These are phyloP conservation scores for Cytospora paraplurivora DNA, from an alignment of 2,329 filamentous ascomycete genomes.

Conservation along the genomic window DNA sequence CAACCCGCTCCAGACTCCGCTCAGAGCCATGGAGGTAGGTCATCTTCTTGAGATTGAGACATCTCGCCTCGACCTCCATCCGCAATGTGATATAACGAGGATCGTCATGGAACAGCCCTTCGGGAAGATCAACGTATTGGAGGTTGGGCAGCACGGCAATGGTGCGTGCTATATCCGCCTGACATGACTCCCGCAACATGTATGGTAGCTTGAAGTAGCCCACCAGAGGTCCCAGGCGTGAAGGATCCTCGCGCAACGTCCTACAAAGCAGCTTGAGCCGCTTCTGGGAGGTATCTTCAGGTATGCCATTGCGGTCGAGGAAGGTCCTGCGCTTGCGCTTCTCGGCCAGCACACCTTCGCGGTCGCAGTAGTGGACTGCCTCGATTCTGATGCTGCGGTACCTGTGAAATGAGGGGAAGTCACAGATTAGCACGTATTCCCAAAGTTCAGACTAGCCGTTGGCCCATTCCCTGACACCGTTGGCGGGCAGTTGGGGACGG, in stretches of 20 bases:
- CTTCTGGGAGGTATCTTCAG: constrained; percentile 75
- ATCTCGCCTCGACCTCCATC: constrained; percentile 81
- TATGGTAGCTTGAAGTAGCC: constrained; percentile 86
- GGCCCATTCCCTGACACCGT: neutral
- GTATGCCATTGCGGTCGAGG: constrained; percentile 75
- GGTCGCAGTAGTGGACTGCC: constrained; percentile 89
- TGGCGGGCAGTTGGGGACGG: neutral
- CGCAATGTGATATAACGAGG: constrained; percentile 72
- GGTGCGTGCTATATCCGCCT: constrained; percentile 80
- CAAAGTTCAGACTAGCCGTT: neutral
- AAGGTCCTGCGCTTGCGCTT: constrained; percentile 73
- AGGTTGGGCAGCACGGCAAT: constrained; percentile 84
- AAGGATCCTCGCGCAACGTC: constrained; percentile 76
- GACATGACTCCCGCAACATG: constrained; percentile 88
- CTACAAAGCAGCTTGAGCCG: constrained; percentile 79
- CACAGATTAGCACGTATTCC: neutral
- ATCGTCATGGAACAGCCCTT: constrained; percentile 84
- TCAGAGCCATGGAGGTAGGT: constrained; percentile 79
- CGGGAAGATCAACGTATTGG: constrained; percentile 86
- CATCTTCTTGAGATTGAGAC: constrained; percentile 86
- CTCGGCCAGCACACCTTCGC: constrained; percentile 79
- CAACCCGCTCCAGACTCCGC: constrained; percentile 71
- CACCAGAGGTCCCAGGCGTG: constrained; percentile 68
- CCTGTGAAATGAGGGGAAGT: constrained; percentile 45
- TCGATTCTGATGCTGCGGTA: constrained; percentile 92